Base-by-base conservation (phyloP, 1,284 basidiomycete species). In the Ustilago loliicola region DNA sequence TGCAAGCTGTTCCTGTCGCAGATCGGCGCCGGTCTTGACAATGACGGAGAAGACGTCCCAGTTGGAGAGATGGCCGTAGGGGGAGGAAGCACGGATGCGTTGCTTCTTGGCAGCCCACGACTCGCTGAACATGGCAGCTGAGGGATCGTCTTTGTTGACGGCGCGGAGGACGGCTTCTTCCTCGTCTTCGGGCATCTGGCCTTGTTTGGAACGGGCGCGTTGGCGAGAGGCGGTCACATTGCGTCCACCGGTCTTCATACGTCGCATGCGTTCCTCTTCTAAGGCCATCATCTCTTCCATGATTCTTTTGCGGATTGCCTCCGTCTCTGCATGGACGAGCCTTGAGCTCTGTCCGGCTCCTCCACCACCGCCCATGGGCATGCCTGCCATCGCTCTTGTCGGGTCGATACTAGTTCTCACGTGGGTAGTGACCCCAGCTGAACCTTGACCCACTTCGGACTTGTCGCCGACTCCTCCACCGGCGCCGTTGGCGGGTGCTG, bases 201-300 rank as follows among this genome's bases (percentile, higher is more conserved):
- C 94, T 19, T 91, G 4, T 23, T 57, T 58, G 23, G 45, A 8
- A 19, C 57, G 56, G 1, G 64, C 63, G 1, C 67, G 64, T 45
- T 45, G 42, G 15, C 11, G 48, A 6, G 64, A 71, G 3, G 66
- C 71, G 2, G 59, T 63, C 2, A 80, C 61, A 36, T 70, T 73
- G 38, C 73, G 76, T 2, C 79, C 79, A 9, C 80, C 90, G 76
- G 92, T 91, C 65, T 92, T 91, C 96, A 98, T 99, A 17, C 96
- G 90, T 66, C 93, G 91, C 91, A 99, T 96, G 27, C 96, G 91
- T 87, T 98, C 95, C 85, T 99, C 96, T 87, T 99, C 96, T 29
- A 99, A 88, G 45, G 94, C 90, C 83, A 98, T 90, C 96, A 99
- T 99, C 89, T 99, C 96, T 82, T 93, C 91, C 97, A 99, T 99